Conservation (phyloP, 1,139 yeast species). For the Geotrichum fermentans region DNA sequence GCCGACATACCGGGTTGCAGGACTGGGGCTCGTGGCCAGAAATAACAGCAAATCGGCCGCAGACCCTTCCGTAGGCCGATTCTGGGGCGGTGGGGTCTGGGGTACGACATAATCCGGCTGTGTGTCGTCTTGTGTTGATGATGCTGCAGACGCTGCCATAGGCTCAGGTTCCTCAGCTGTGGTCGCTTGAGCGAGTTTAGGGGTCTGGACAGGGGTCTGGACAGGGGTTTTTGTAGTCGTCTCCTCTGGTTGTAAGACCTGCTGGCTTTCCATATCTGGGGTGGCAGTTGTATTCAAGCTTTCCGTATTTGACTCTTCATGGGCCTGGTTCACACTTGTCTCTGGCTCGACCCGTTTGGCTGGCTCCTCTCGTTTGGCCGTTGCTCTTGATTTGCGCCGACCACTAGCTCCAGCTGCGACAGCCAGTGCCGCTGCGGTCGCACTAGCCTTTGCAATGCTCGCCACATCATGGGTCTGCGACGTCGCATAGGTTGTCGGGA, state of each 20-base stretch:
- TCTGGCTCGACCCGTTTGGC: too few species aligned
- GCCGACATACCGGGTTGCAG: slow-evolving; percentile 40
- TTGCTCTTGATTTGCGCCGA: neutral
- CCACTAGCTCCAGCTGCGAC: slow-evolving; percentile 2
- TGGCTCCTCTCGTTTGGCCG: too few species aligned
- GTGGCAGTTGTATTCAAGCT: too few species aligned
- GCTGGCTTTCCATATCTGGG: too few species aligned
- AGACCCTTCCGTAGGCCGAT: slow-evolving; percentile 17
- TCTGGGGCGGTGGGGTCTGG: slow-evolving; percentile 21
- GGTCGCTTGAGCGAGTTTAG: too few species aligned
- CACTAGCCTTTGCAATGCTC: slow-evolving; percentile 8
- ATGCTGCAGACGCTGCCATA: neutral
- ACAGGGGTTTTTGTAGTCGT: neutral
- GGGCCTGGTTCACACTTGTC: too few species aligned
- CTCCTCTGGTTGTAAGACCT: neutral
- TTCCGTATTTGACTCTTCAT: too few species aligned
- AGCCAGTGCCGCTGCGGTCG: slow-evolving; percentile 4
- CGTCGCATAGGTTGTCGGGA: slow-evolving; percentile 7
- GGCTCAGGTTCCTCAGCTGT: neutral
- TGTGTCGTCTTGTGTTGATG: too few species aligned
- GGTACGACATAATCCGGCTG: too few species aligned
- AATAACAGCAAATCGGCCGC: slow-evolving; percentile 82
- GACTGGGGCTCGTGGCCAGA: slow-evolving; percentile 82
- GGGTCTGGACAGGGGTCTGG: neutral
- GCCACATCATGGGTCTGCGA: neutral